Evolutionary conservation across 768 basidiomycete genomes (phyloP).

Genomic region (Lentinula boryana): DNA sequence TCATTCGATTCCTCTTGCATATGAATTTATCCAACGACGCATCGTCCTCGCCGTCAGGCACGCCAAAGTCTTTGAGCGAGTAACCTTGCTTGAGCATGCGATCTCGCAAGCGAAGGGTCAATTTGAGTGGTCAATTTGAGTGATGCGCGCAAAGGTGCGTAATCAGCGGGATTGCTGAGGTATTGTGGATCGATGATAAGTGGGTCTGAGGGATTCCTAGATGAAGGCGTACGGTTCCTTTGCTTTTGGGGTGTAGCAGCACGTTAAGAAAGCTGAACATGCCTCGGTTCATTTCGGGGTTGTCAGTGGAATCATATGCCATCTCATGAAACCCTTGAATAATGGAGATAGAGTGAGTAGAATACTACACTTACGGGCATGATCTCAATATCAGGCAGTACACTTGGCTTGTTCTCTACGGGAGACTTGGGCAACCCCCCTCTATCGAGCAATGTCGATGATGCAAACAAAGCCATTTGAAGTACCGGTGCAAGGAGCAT

Average conservation of each 20-base stretch:
- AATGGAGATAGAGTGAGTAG: background rate
- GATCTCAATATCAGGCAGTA: slow-evolving; percentile 5
- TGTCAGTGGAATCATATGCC: slow-evolving; percentile 5
- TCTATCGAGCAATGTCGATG: background rate
- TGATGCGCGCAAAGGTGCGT: background rate
- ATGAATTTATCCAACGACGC: slow-evolving; percentile 4
- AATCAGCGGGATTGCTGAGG: background rate
- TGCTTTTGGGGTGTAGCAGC: slow-evolving; percentile 3
- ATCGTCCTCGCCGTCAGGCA: background rate
- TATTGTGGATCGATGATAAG: slow-evolving; percentile 4
- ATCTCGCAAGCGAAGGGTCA: slow-evolving; percentile 5
- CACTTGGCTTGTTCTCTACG: background rate
- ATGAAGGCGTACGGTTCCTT: slow-evolving; percentile 3
- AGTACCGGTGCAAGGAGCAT: slow-evolving; percentile 5
- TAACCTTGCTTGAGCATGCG: slow-evolving; percentile 2
- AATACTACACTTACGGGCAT: slow-evolving; percentile 4
- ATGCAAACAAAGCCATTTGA: slow-evolving; percentile 4
- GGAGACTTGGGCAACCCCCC: background rate
- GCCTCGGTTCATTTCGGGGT: background rate
- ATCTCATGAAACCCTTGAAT: background rate
- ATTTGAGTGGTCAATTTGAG: slow-evolving; percentile 1
- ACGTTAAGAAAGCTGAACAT: slow-evolving; percentile 7
- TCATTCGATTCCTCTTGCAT: slow-evolving; percentile 1
- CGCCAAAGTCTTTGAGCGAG: background rate
- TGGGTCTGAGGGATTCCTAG: background rate